These are phyloP conservation scores for Penicillium chermesinum DNA, from an alignment of 495 filamentous ascomycete species.

Conservation along the genomic window DNA sequence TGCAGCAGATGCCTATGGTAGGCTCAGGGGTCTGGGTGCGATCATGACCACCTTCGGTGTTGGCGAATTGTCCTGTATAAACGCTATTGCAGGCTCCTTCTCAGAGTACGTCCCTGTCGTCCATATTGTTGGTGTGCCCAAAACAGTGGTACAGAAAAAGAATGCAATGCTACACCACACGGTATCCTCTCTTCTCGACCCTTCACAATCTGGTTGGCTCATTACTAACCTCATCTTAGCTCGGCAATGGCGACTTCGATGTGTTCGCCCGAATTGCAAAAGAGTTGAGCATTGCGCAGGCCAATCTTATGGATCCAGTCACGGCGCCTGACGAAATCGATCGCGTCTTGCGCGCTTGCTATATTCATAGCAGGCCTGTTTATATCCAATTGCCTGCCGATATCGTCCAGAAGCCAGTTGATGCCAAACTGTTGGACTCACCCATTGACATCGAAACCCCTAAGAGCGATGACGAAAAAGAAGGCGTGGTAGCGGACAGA, in stretches of 20 bases:
- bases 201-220: too few species aligned
- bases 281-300: background rate
- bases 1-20: conserved; percentile 72
- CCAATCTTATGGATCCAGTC: background rate
- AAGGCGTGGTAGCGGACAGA: too few species aligned
- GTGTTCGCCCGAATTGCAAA: background rate
- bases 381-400: background rate
- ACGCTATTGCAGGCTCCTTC: conserved; percentile 63
- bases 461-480: too few species aligned
- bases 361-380: background rate
- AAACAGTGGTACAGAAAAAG: too few species aligned
- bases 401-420: background rate
- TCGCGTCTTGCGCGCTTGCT: background rate
- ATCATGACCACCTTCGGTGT: conserved; percentile 72
- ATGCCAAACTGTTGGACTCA: background rate
- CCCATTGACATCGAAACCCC: too few species aligned
- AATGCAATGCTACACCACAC: too few species aligned
- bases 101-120: conserved; percentile 69
- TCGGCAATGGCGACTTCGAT: background rate
- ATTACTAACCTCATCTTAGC: too few species aligned
- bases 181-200: too few species aligned
- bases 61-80: conserved; percentile 66
- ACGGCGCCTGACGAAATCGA: background rate
- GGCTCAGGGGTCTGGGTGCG: conserved; percentile 62
- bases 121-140: conserved; percentile 57